Conservation (phyloP, 768 basidiomycete genomes). For the Mycena capillaripes region DNA sequence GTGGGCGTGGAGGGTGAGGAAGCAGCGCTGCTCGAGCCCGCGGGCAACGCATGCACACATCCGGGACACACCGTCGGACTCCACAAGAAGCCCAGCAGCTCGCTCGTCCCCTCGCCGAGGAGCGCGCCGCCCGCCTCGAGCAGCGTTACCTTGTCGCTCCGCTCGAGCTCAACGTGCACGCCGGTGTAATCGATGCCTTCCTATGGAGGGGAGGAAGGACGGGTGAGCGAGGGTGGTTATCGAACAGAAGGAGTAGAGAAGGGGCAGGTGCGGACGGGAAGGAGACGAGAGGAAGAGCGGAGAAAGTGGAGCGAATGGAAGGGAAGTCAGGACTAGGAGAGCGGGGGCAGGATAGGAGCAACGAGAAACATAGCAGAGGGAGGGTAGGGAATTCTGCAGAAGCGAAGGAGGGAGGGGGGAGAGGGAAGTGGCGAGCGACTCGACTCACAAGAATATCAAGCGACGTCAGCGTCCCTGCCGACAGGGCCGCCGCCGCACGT, state of each 20-base stretch:
- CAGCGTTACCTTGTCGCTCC: constrained; percentile 30
- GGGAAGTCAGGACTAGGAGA: too few species aligned
- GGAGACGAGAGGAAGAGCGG: neutral
- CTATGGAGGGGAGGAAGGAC: neutral
- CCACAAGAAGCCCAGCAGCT: constrained; percentile 36
- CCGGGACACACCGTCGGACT: constrained; percentile 28
- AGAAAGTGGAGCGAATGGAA: neutral
- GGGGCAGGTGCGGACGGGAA: neutral
- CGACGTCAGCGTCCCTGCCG: neutral
- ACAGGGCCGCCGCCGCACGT: constrained; percentile 18
- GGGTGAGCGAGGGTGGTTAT: too few species aligned
- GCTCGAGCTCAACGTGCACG: constrained; percentile 35
- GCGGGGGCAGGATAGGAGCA: too few species aligned
- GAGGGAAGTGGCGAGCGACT: too few species aligned
- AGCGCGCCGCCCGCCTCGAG: constrained; percentile 28
- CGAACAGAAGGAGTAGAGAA: too few species aligned
- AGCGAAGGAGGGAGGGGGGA: neutral
- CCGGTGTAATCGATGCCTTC: constrained; percentile 37
- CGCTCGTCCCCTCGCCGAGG: constrained; percentile 29
- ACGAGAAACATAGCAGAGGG: too few species aligned
- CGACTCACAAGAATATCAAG: neutral
- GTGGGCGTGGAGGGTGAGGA: neutral
- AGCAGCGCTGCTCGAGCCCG: too few species aligned
- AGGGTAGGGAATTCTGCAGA: too few species aligned
- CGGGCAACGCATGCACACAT: constrained; percentile 8